These are phyloP conservation scores for Paramecium tetraurelia DNA, from an alignment of 73 alveolate genomes.

Conservation along the genomic window DNA sequence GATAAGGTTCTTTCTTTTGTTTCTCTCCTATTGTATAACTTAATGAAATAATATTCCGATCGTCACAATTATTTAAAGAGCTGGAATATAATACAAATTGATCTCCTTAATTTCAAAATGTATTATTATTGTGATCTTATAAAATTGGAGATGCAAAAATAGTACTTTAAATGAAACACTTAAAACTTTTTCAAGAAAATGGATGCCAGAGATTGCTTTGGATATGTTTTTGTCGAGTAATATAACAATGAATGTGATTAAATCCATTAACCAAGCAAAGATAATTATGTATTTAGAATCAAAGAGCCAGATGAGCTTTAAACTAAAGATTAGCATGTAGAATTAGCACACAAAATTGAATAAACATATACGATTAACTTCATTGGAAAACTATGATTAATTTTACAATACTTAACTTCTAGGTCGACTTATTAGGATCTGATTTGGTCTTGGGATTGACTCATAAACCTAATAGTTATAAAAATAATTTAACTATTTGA, in stretches of 20 bases:
- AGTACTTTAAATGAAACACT: constrained; percentile 17
- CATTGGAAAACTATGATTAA: background rate
- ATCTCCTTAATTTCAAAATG: background rate
- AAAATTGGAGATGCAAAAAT: too few species aligned
- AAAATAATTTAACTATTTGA: background rate
- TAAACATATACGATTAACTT: background rate
- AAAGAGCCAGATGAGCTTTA: constrained; percentile 4
- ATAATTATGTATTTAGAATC: constrained; percentile 15
- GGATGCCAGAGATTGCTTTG: background rate
- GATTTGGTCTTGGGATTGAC: background rate
- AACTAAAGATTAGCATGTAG: background rate
- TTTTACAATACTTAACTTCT: background rate
- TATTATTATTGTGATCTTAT: background rate
- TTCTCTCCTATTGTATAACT: background rate
- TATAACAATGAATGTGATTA: background rate
- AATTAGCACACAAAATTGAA: background rate
- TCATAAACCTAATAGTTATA: background rate
- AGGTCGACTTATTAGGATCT: background rate
- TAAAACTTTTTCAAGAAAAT: background rate
- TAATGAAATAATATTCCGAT: background rate
- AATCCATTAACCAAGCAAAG: constrained; percentile 34
- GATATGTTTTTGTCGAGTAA: background rate
- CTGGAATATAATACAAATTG: background rate
- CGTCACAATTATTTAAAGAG: background rate
- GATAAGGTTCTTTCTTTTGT: background rate